phyloP scores from a whole-genome alignment of 2,329 filamentous ascomycete genomes.

The Epichloe baconii region DNA sequence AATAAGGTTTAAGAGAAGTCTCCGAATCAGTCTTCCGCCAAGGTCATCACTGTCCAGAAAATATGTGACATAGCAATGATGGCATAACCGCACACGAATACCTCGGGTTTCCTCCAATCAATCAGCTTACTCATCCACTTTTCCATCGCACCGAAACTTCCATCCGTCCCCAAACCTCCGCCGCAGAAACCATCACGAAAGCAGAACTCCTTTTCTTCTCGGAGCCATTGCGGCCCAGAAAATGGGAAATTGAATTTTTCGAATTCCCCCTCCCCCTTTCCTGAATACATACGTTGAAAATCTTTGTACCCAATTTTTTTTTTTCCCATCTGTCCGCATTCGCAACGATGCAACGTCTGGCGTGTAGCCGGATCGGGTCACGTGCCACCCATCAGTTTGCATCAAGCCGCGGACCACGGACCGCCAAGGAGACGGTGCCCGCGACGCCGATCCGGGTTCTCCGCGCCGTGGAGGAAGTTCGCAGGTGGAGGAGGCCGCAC shows the following conservation, averaged over 20 bases:
- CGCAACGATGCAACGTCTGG: constrained; percentile 1
- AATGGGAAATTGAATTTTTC: not conserved
- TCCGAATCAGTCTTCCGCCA: no score
- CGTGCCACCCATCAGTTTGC: constrained; percentile 5
- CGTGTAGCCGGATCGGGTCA: not conserved
- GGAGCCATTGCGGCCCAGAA: not conserved
- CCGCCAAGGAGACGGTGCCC: constrained; percentile 33
- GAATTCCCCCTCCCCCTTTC: not conserved
- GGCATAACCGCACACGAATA: no score
- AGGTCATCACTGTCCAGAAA: no score
- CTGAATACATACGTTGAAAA: no score
- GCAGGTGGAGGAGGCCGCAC: constrained; percentile 55
- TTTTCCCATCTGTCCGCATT: no score
- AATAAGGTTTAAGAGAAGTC: no score
- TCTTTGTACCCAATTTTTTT: no score
- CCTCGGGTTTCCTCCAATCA: not conserved
- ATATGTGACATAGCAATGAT: no score
- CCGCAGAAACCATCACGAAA: constrained; percentile 33
- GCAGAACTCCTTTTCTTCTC: not conserved
- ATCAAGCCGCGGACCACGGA: constrained; percentile 10
- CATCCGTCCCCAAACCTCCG: constrained; percentile 31
- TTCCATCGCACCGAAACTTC: not conserved
- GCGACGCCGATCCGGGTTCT: constrained; percentile 55
- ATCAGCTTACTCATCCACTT: constrained; percentile 6
- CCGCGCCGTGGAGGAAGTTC: constrained; percentile 59